phyloP scores from a whole-genome alignment of 2,329 filamentous ascomycete species.

The Polytolypa hystricis region DNA sequence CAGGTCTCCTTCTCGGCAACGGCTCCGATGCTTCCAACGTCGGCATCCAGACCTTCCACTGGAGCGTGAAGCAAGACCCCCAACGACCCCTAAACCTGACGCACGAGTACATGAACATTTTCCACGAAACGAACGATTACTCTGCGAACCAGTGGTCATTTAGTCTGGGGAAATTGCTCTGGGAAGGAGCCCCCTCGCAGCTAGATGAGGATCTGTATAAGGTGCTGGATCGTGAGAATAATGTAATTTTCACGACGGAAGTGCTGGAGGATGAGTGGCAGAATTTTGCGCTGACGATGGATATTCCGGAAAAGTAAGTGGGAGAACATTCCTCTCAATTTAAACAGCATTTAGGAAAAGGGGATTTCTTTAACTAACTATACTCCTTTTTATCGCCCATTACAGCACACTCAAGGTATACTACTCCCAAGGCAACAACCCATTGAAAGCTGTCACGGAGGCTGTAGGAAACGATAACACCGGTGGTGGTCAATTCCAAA shows the following conservation, averaged over 20 bases:
- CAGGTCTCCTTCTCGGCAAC: conserved; percentile 36
- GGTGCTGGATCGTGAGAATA: conserved; percentile 20
- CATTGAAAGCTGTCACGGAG: conserved; percentile 38
- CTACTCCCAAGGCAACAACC: conserved; percentile 40
- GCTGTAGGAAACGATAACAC: conserved; percentile 41
- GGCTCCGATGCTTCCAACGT: conserved; percentile 32
- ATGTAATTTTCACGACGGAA: conserved; percentile 38
- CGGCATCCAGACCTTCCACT: conserved; percentile 52
- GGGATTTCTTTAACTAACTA: no score
- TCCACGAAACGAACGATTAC: conserved; percentile 38
- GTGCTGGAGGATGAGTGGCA: conserved; percentile 35
- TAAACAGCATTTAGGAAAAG: no score
- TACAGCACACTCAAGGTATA: conserved; percentile 45
- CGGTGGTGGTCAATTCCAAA: conserved; percentile 51
- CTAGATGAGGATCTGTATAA: conserved; percentile 22
- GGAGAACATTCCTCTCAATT: no score
- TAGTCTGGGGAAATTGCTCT: no score
- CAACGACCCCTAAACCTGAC: conserved; percentile 45
- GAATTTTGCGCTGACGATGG: conserved; percentile 50
- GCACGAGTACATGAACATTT: conserved; percentile 51
- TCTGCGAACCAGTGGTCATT: conserved; percentile 43
- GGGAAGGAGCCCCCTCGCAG: conserved; percentile 46
- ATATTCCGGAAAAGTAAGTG: conserved; percentile 49
- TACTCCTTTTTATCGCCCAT: conserved; percentile 5
- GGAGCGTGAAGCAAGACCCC: conserved; percentile 45